Percentiles rank a stretch among this genome's conserved stretches.
Conservation (phyloP, 23 red algal species). For the Gracilariopsis chorda region DNA sequence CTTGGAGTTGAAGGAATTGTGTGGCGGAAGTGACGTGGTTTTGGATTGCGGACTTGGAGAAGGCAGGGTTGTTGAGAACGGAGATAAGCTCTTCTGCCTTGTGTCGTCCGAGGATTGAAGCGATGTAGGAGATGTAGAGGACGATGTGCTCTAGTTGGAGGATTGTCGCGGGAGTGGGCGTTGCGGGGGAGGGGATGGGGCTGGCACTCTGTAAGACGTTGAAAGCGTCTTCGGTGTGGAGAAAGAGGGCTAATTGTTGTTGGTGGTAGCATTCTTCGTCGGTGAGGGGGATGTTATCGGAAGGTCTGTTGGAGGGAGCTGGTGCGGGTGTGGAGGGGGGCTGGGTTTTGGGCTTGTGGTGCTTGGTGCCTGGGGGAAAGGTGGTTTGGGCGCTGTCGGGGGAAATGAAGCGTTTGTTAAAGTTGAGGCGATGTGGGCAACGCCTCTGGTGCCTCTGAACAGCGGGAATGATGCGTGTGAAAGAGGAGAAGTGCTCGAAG, state of each 20-base stretch:
- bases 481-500: background rate
- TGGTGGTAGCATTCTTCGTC: background rate
- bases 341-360: background rate
- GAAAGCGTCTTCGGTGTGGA: background rate
- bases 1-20: no score
- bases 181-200: no score
- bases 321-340: background rate
- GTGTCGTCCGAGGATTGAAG: no score
- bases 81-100: no score
- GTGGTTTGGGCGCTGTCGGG: background rate
- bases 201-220: no score
- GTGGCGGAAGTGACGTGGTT: no score
- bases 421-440: background rate
- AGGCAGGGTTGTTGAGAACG: no score
- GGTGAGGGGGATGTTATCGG: background rate
- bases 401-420: background rate
- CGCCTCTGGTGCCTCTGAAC: background rate
- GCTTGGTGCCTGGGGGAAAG: background rate
- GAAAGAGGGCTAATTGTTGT: background rate
- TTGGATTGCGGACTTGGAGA: no score
- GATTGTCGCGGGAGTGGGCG: no score
- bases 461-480: background rate
- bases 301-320: background rate
- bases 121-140: no score
- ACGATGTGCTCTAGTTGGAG: no score